Evolutionary conservation across 208 protist genomes (phyloP), one percentile per base, ranked within the genome.

Genomic region (Leishmania guyanensis): DNA sequence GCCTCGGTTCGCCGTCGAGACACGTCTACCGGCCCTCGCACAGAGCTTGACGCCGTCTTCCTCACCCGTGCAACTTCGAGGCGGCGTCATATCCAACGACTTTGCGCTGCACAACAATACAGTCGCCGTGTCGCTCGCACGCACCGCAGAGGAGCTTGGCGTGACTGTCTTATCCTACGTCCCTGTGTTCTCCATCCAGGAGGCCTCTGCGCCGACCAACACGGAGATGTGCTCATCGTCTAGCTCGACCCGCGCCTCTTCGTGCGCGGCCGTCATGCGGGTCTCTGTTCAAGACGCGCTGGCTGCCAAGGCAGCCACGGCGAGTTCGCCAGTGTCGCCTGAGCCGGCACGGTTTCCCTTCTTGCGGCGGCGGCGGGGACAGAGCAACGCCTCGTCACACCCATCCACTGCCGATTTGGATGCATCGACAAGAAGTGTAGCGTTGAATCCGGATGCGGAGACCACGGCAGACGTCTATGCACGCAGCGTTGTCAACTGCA

Each of bases 81-180:
- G 87, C 6, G 91, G 84, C 16, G 65, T 94, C 69, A 78, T 92
- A 0, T 68, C 88, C 10, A 48, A 73, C 36, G 93, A 97, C 76
- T 60, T 86, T 14, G 26, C 77, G n/a, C 62, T 97, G 5, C 86
- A 94, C 54, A 88, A 84, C 5, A 75, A 78, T 43, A 77, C 75
- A 4, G 89, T 86, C 9, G 84, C 87, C 26, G 68, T 93, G 43
- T 82, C 87, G 5, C 74, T 97, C 16, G 90, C 91, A 5, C 83
- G 84, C 17, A 97, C 94, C 1, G 94, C 93, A 14, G 93, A 94
- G 84, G 80, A 86, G 29, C 80, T 96, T 10, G 94, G 94, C 6
- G 94, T 93, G 65, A 75, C 80, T 29, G 58, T 93, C 58, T 77
- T 93, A 50, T 94, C 89, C 82, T 95, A 97, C 60, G 83, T 87